Conservation (phyloP, 2,329 filamentous ascomycete genomes). For the Botrytis sinoallii region DNA sequence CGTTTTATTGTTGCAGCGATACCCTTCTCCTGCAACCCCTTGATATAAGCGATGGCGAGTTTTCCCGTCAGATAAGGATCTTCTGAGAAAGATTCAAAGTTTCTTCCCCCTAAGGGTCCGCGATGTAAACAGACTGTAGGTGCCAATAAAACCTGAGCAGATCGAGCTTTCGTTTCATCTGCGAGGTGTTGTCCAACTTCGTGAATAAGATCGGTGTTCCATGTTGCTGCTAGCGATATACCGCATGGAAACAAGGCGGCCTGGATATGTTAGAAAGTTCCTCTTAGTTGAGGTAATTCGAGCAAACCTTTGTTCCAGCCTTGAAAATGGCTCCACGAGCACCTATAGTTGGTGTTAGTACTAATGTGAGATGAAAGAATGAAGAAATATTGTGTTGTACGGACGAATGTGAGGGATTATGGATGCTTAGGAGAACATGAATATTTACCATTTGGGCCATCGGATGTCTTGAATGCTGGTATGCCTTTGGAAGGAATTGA, state of each 20-base stretch:
- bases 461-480: constrained; percentile 63
- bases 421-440: neutral
- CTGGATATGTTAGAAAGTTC: constrained; percentile 39
- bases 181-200: constrained; percentile 69
- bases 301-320: constrained; percentile 57
- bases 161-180: constrained; percentile 68
- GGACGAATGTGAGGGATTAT: neutral
- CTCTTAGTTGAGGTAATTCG: neutral
- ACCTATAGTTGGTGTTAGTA: constrained; percentile 1
- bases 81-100: constrained; percentile 85
- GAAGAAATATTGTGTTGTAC: neutral
- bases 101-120: constrained; percentile 77
- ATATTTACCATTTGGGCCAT: constrained; percentile 60
- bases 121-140: constrained; percentile 81
- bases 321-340: constrained; percentile 67
- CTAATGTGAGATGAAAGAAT: neutral
- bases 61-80: constrained; percentile 75
- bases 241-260: constrained; percentile 78
- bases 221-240: constrained; percentile 74
- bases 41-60: constrained; percentile 68
- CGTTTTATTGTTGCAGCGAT: constrained; percentile 79
- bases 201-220: constrained; percentile 68
- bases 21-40: constrained; percentile 68
- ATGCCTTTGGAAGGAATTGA: constrained; percentile 61
- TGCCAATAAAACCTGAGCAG: constrained; percentile 69